phyloP scores from a whole-genome alignment of 1,139 yeast genomes.

The Candida mesenterica region DNA sequence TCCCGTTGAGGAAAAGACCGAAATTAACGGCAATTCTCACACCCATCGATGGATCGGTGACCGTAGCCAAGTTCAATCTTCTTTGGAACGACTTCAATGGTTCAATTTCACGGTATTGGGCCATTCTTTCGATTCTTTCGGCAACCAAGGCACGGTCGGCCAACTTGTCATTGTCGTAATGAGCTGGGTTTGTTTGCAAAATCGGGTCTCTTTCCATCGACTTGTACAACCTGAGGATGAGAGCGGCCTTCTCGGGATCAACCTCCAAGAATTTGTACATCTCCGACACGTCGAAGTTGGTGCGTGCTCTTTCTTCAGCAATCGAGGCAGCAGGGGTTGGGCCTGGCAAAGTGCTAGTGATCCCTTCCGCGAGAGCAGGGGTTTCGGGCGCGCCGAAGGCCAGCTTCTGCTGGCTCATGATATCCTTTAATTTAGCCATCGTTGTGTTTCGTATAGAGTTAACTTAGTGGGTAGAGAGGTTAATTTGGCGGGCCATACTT shows the following conservation, averaged over 20 bases:
- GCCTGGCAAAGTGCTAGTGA: slow-evolving; percentile 10
- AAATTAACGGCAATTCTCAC: slow-evolving; percentile 58
- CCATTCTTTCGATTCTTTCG: slow-evolving; percentile 33
- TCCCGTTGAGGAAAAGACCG: slow-evolving; percentile 67
- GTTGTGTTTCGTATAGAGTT: not conserved
- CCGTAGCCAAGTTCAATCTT: slow-evolving; percentile 46
- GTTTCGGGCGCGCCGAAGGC: slow-evolving; percentile 5
- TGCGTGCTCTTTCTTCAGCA: slow-evolving; percentile 47
- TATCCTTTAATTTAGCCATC: not conserved
- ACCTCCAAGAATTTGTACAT: slow-evolving; percentile 51
- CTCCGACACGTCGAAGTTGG: slow-evolving; percentile 40
- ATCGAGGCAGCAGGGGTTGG: slow-evolving; percentile 27
- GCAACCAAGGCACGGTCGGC: slow-evolving; percentile 54
- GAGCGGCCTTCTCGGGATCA: slow-evolving; percentile 41
- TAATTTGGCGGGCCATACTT: too few relatives aligned
- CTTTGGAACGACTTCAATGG: slow-evolving; percentile 41
- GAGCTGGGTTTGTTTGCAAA: slow-evolving; percentile 43
- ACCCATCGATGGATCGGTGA: slow-evolving; percentile 60
- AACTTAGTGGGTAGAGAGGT: not conserved
- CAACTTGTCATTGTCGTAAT: slow-evolving; percentile 52
- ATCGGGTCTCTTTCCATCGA: slow-evolving; percentile 56
- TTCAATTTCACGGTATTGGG: slow-evolving; percentile 51
- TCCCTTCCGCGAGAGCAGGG: slow-evolving; percentile 5
- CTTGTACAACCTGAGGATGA: slow-evolving; percentile 45
- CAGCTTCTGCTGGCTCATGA: slow-evolving; percentile 4